These are phyloP conservation scores for Prunus yedoensis DNA, from an alignment of 331 rosid genomes.

Conservation along the genomic window DNA sequence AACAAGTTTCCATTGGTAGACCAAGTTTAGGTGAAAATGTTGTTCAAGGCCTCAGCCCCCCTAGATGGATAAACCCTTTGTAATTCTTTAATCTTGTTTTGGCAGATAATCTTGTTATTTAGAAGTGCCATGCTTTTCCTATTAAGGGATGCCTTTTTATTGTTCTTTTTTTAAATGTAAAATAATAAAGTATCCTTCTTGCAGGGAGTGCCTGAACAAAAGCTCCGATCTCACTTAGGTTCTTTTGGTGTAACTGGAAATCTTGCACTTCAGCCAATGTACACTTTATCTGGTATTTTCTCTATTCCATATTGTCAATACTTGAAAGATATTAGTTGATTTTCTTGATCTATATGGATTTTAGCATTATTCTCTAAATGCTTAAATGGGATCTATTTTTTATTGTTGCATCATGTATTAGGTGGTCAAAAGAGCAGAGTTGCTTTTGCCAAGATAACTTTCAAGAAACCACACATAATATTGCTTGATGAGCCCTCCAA, in stretches of 20 bases:
- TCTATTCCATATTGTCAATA: background rate
- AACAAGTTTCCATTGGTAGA: background rate
- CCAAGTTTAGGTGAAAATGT: background rate
- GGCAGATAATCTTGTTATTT: background rate
- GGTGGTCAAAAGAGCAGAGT: slow-evolving; percentile 99
- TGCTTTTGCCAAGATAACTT: slow-evolving; percentile 96
- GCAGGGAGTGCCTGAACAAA: slow-evolving; percentile 99
- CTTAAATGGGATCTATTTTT: background rate
- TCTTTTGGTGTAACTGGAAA: slow-evolving; percentile 98
- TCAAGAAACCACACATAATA: slow-evolving; percentile 95
- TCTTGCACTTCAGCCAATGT: slow-evolving; percentile 99
- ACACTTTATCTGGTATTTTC: slow-evolving; percentile 87
- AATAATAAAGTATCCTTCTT: slow-evolving; percentile 25
- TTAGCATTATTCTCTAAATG: background rate
- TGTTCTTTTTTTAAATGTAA: background rate
- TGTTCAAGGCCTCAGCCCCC: background rate
- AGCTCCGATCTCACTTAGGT: slow-evolving; percentile 92
- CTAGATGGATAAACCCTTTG: background rate
- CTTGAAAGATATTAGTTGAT: slow-evolving; percentile 2
- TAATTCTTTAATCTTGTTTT: background rate
- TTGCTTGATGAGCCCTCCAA: slow-evolving; percentile 99
- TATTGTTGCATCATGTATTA: slow-evolving; percentile 33
- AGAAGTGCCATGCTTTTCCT: slow-evolving; percentile 14
- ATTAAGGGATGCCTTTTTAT: slow-evolving; percentile 18
- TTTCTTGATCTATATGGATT: background rate